Evolutionary conservation across 192 early-diverging fungal species (phyloP).

Genomic region (Umbelopsis sp.): DNA sequence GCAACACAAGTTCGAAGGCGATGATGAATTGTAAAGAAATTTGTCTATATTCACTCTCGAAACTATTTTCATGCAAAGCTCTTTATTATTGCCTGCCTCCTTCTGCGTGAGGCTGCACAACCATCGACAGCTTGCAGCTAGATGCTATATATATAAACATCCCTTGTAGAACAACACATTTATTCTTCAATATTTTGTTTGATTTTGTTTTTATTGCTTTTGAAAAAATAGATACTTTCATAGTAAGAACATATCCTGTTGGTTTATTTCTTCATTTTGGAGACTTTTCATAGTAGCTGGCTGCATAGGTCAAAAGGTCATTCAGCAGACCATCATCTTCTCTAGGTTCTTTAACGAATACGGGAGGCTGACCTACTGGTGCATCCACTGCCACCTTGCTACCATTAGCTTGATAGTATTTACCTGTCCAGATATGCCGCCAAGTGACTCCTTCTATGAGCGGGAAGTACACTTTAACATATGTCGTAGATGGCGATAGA

Average conservation of each 20-base stretch:
- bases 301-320: constrained; percentile 27
- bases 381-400: constrained; percentile 30
- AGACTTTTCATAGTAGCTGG: constrained; percentile 5
- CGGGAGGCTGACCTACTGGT: constrained; percentile 39
- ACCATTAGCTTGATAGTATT: constrained; percentile 33
- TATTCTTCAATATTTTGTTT: not conserved
- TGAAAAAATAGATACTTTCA: constrained; percentile 2
- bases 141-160: not conserved
- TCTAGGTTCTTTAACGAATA: constrained; percentile 42
- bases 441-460: constrained; percentile 22
- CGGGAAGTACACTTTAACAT: constrained; percentile 47
- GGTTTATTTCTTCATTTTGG: not conserved
- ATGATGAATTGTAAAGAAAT: constrained; percentile 14
- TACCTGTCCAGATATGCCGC: constrained; percentile 41
- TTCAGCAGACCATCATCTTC: constrained; percentile 29
- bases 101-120: not conserved
- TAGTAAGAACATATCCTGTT: not conserved
- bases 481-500: constrained; percentile 21
- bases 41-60: not conserved
- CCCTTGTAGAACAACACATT: not conserved
- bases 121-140: not conserved
- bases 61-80: not conserved
- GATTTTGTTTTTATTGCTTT: not conserved
- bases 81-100: not conserved
- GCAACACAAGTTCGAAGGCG: constrained; percentile 33